Evolutionary conservation across 352 stramenopile genomes (phyloP).

Genomic region (Aphanomyces cochlioides): DNA sequence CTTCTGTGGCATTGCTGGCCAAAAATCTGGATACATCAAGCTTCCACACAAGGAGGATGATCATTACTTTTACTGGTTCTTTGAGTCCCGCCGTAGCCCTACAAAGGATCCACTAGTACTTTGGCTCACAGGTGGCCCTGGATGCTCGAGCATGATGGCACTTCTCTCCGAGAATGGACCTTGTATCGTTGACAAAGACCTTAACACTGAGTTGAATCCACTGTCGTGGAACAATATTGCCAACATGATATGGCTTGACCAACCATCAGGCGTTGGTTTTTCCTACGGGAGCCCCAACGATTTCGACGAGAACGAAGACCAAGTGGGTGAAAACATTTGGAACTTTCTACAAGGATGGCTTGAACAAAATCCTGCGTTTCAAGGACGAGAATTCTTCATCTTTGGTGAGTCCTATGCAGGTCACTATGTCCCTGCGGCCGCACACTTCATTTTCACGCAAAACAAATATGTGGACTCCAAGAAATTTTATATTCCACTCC

Average conservation of each 20-base stretch:
- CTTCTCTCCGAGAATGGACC: constrained; percentile 64
- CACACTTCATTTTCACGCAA: constrained; percentile 54
- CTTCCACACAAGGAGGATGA: constrained; percentile 55
- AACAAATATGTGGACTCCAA: constrained; percentile 26
- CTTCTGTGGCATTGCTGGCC: constrained; percentile 43
- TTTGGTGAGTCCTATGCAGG: constrained; percentile 68
- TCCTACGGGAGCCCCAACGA: constrained; percentile 44
- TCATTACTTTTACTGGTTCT: constrained; percentile 69
- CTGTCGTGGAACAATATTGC: constrained; percentile 61
- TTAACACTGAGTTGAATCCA: constrained; percentile 48
- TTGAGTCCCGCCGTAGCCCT: constrained; percentile 41
- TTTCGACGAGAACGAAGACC: constrained; percentile 45
- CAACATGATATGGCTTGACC: constrained; percentile 71
- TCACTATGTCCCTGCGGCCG: constrained; percentile 56
- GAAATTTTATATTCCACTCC: constrained; percentile 48
- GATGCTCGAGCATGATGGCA: constrained; percentile 58
- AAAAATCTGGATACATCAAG: constrained; percentile 49
- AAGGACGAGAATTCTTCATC: constrained; percentile 54
- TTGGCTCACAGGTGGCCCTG: constrained; percentile 62
- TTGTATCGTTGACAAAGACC: constrained; percentile 47
- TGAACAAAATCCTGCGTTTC: constrained; percentile 49
- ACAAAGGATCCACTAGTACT: constrained; percentile 52
- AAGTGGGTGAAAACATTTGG: constrained; percentile 64
- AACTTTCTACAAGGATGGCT: constrained; percentile 66
- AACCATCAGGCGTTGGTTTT: constrained; percentile 54